Percentiles rank a stretch among this genome's conserved stretches.
Conservation (phyloP, 805 yeast genomes). For the Komagataella pseudopastoris region DNA sequence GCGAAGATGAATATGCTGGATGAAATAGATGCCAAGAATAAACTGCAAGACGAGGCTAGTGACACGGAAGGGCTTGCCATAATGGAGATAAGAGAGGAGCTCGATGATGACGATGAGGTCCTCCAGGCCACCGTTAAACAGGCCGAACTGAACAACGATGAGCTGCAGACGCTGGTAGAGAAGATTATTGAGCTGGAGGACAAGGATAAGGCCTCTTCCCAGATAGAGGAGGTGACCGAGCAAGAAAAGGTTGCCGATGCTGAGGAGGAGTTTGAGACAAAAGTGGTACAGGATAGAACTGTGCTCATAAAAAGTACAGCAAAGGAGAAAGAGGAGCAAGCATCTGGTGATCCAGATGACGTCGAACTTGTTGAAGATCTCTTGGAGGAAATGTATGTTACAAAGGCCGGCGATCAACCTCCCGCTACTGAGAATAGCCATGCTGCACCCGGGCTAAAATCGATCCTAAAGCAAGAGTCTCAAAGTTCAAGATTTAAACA, state of each 20-base stretch:
- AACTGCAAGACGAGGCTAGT: constrained; percentile 3
- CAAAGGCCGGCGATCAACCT: neutral
- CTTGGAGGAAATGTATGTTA: neutral
- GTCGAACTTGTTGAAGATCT: neutral
- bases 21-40: constrained; percentile 16
- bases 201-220: neutral
- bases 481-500: neutral
- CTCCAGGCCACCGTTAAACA: constrained; percentile 23
- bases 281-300: neutral
- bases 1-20: constrained; percentile 12
- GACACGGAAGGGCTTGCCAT: constrained; percentile 42
- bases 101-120: constrained; percentile 77
- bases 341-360: neutral
- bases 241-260: constrained; percentile 2
- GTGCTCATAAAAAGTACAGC: neutral
- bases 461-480: neutral
- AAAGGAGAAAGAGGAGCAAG: neutral
- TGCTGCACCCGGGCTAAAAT: neutral
- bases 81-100: constrained; percentile 73
- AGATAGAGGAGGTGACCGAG: constrained; percentile 7
- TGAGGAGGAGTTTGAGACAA: constrained; percentile 1
- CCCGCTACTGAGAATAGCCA: neutral
- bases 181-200: neutral
- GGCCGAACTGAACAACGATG: constrained; percentile 4
- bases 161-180: neutral